Conservation (phyloP, 768 basidiomycete genomes). For the Leccinellum rugosiceps region DNA sequence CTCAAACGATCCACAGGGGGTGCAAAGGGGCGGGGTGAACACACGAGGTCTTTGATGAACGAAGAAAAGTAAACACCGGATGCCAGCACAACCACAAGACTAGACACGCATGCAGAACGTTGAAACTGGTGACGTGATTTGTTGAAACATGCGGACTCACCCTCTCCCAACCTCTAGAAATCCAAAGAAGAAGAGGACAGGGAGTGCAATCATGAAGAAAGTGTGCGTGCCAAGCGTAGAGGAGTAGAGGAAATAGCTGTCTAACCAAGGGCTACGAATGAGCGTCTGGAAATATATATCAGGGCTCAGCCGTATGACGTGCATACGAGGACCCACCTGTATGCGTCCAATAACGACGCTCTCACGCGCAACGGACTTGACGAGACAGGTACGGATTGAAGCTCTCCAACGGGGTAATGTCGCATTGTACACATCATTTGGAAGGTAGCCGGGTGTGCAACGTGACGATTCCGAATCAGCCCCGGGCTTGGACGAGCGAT, state of each 20-base stretch:
- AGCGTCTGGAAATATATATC: slow-evolving; percentile 35
- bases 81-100: slow-evolving; percentile 66
- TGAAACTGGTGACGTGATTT: background rate
- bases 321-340: slow-evolving; percentile 49
- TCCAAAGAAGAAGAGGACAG: slow-evolving; percentile 88
- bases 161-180: slow-evolving; percentile 65
- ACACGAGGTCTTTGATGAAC: slow-evolving; percentile 84
- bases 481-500: background rate
- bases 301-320: background rate
- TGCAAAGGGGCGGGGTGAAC: slow-evolving; percentile 84
- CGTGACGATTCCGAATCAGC: background rate
- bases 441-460: slow-evolving; percentile 14
- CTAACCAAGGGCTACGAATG: slow-evolving; percentile 65
- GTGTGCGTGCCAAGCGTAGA: slow-evolving; percentile 82
- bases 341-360: slow-evolving; percentile 57
- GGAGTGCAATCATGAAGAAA: slow-evolving; percentile 90
- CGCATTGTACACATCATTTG: slow-evolving; percentile 59
- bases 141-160: slow-evolving; percentile 41
- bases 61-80: slow-evolving; percentile 86
- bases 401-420: slow-evolving; percentile 67
- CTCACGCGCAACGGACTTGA: slow-evolving; percentile 55
- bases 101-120: slow-evolving; percentile 23
- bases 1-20: slow-evolving; percentile 91
- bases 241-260: slow-evolving; percentile 80
- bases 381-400: slow-evolving; percentile 50